Evolutionary conservation across 2,329 filamentous ascomycete species (phyloP).

Genomic region (Neopestalotiopsis rosae): DNA sequence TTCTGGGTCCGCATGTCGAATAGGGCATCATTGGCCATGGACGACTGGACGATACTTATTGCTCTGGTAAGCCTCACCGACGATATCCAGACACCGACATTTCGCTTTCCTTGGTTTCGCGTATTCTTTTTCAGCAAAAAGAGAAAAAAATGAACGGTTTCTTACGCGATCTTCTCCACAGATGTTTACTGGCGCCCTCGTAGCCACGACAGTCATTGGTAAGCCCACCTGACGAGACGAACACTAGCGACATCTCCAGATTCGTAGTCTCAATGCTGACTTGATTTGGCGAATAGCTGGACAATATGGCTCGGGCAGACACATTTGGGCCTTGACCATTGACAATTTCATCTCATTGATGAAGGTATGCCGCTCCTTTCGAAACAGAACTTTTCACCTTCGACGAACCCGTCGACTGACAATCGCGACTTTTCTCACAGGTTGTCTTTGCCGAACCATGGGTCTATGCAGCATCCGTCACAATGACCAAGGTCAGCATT

Average conservation of each 20-base stretch:
- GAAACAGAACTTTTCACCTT: no score
- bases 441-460: slow-evolving; percentile 36
- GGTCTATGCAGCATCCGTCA: slow-evolving; percentile 36
- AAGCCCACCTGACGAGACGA: not conserved
- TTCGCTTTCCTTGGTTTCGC: not conserved
- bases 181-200: slow-evolving; percentile 22
- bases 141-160: not conserved
- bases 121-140: not conserved
- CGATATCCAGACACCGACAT: not conserved
- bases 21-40: slow-evolving; percentile 17
- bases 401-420: not conserved
- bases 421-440: slow-evolving; percentile 20
- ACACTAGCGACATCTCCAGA: not conserved
- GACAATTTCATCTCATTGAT: slow-evolving; percentile 25
- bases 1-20: slow-evolving; percentile 26
- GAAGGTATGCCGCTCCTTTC: slow-evolving; percentile 22
- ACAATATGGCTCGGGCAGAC: slow-evolving; percentile 28
- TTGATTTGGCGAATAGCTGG: slow-evolving; percentile 17
- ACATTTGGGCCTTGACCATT: slow-evolving; percentile 27
- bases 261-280: slow-evolving; percentile 4
- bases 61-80: slow-evolving; percentile 26
- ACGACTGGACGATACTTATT: slow-evolving; percentile 31
- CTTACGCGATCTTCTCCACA: not conserved
- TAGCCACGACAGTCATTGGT: slow-evolving; percentile 25
- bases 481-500: slow-evolving; percentile 38